Evolutionary conservation across 2,329 filamentous ascomycete species (phyloP), one percentile per base, ranked within the genome.

Genomic region (Ilyonectria robusta): DNA sequence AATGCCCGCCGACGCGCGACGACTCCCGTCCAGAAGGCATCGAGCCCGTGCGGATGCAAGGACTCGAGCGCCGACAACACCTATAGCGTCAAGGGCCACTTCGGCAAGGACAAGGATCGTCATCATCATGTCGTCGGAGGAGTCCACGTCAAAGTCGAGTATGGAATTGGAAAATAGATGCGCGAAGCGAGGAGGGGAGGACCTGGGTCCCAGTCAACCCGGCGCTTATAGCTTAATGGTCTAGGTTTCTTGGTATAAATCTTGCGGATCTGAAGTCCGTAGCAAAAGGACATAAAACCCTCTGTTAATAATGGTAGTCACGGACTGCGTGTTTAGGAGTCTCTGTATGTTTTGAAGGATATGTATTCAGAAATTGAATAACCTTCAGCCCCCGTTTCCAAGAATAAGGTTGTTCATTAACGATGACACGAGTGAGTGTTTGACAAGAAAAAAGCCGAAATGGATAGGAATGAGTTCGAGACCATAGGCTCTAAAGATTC

Each of bases 1-100:
- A 53, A 69, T 19, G 46, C 69, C 46, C 55, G 64, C 31, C 56
- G 55, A 26, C 70, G 73, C 62, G 57, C 65, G 21, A 73, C 72
- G 33, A 21, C 53, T 31, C 53, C 58, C 26, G 46, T 61, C 40
- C 59, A 61, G 50, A 47, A 26, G 19, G 29, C 26, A 26, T 26
- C 44, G 35, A 35, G 15, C 37, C 26, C 37, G 29, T 66, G 63
- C 46, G 58, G 31, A 51, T 66, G 63, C 37, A 35, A 65, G 11
- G 6, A 4, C 2, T 33, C 48, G 3, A 10, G n/a, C 17, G 48
- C 26, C n/a, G 40, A 46, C n/a, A 35, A 33, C 23, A 42, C 26
- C 21, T n/a, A 44, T 11, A 26, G 26, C 26, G 26, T 26, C 26
- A 5, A 40, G 6, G 21, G 33, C 4, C 9, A 15, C 6, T 15